Conservation (phyloP, 768 basidiomycete species). For the Ramaria sp. region DNA sequence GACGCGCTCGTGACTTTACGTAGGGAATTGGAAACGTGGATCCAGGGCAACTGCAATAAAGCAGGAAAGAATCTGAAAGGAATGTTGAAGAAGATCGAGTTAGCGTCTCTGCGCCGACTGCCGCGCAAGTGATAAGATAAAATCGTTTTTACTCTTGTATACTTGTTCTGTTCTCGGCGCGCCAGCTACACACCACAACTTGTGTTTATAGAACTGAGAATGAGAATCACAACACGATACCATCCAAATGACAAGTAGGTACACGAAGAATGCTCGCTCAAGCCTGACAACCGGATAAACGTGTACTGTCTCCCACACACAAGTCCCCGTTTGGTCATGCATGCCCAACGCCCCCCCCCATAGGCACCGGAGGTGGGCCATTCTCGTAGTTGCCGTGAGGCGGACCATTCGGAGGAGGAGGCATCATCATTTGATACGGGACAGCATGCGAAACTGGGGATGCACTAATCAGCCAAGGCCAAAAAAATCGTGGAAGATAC, state of each 20-base stretch:
- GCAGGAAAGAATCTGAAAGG: constrained; percentile 73
- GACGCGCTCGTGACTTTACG: constrained; percentile 56
- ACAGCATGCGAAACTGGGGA: constrained; percentile 71
- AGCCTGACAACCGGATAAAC: background rate
- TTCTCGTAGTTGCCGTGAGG: constrained; percentile 45
- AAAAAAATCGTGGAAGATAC: constrained; percentile 16
- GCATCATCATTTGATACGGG: constrained; percentile 91
- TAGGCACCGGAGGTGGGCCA: constrained; percentile 56
- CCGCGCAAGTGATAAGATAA: background rate
- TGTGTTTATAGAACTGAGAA: constrained; percentile 2
- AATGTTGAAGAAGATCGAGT: constrained; percentile 70
- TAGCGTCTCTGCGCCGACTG: background rate
- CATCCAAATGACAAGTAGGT: constrained; percentile 8
- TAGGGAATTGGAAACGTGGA: constrained; percentile 78
- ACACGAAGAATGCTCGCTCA: background rate
- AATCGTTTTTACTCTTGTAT: background rate
- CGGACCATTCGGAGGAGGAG: constrained; percentile 51
- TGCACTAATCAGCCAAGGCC: constrained; percentile 19
- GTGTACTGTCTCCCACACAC: background rate
- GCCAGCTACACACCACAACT: background rate
- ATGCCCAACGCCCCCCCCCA: constrained; percentile 65
- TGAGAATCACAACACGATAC: constrained; percentile 4
- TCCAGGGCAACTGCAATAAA: constrained; percentile 80
- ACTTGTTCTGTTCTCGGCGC: background rate
- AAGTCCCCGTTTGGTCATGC: constrained; percentile 27